Evolutionary conservation across 495 filamentous ascomycete genomes (phyloP).

Genomic region (Jackrogersella minutella): DNA sequence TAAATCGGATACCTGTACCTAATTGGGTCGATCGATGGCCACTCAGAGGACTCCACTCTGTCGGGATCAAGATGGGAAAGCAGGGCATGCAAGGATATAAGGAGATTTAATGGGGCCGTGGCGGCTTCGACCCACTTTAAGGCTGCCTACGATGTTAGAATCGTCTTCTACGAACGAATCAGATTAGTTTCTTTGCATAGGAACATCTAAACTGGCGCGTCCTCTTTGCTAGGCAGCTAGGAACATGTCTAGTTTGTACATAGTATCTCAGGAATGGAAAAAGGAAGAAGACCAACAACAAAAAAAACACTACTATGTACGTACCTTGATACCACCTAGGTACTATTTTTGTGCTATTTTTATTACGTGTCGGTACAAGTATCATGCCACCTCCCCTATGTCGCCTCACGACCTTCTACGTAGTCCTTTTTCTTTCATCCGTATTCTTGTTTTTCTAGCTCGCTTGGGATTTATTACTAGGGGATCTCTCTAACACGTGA

Average conservation of each 20-base stretch:
- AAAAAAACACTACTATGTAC: too few relatives aligned
- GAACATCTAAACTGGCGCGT: slow-evolving; percentile 19
- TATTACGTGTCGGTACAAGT: slow-evolving; percentile 38
- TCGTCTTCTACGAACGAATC: neutral
- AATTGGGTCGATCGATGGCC: slow-evolving; percentile 33
- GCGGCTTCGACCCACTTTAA: slow-evolving; percentile 14
- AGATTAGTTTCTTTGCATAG: too few relatives aligned
- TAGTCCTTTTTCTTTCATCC: slow-evolving; percentile 21
- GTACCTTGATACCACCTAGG: too few relatives aligned
- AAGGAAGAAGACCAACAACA: slow-evolving; percentile 17
- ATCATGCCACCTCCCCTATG: slow-evolving; percentile 34
- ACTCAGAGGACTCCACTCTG: slow-evolving; percentile 24
- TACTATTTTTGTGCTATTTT: slow-evolving; percentile 24
- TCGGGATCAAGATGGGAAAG: slow-evolving; percentile 37
- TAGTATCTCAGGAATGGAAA: slow-evolving; percentile 13
- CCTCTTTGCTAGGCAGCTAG: slow-evolving; percentile 14
- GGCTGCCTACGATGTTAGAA: neutral
- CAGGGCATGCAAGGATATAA: slow-evolving; percentile 25
- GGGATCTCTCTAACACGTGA: slow-evolving; percentile 31
- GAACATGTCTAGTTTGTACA: slow-evolving; percentile 30
- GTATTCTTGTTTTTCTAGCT: slow-evolving; percentile 28
- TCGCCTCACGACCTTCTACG: slow-evolving; percentile 18
- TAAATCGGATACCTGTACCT: neutral
- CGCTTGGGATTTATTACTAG: neutral
- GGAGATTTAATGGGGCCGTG: slow-evolving; percentile 23